Conservation (phyloP, 768 basidiomycete species). For the Pleurotus eryngii region DNA sequence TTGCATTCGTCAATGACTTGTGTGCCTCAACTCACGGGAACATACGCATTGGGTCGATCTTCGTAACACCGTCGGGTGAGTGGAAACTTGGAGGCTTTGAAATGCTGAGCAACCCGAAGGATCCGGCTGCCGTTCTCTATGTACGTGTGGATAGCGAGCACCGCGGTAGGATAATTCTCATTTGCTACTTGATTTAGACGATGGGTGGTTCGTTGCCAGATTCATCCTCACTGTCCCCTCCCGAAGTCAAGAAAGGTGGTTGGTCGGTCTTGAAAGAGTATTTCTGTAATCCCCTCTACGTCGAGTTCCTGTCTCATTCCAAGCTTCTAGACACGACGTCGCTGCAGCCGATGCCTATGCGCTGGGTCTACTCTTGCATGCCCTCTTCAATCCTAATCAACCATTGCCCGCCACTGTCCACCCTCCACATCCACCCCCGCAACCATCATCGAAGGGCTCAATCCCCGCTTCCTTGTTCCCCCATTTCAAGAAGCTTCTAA, state of each 20-base stretch:
- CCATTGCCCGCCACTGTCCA: conserved; percentile 64
- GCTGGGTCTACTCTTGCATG: conserved; percentile 81
- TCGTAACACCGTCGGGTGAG: conserved; percentile 90
- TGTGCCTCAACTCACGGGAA: conserved; percentile 83
- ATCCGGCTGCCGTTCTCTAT: conserved; percentile 75
- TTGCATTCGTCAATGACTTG: conserved; percentile 86
- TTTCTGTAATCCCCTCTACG: conserved; percentile 15
- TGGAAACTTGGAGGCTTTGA: conserved; percentile 98
- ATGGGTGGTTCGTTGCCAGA: conserved; percentile 64
- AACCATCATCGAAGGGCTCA: conserved; percentile 69
- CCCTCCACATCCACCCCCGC: conserved; percentile 75
- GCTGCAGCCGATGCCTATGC: conserved; percentile 83
- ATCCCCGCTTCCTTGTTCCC: conserved; percentile 78
- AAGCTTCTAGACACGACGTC: conserved; percentile 37
- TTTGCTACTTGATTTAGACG: conserved; percentile 40
- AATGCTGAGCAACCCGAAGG: conserved; percentile 77
- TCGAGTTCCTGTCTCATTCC: too few relatives aligned
- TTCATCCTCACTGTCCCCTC: conserved; percentile 59
- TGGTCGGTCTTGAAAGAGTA: conserved; percentile 85
- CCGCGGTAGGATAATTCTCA: conserved; percentile 11
- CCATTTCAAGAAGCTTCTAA: conserved; percentile 82
- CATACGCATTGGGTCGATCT: conserved; percentile 70
- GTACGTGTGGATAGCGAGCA: conserved; percentile 43
- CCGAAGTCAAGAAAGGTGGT: conserved; percentile 86
- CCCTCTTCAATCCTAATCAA: conserved; percentile 83